These are phyloP conservation scores for Zymoseptoria ardabiliae DNA, from an alignment of 2,329 filamentous ascomycete species.

Conservation along the genomic window DNA sequence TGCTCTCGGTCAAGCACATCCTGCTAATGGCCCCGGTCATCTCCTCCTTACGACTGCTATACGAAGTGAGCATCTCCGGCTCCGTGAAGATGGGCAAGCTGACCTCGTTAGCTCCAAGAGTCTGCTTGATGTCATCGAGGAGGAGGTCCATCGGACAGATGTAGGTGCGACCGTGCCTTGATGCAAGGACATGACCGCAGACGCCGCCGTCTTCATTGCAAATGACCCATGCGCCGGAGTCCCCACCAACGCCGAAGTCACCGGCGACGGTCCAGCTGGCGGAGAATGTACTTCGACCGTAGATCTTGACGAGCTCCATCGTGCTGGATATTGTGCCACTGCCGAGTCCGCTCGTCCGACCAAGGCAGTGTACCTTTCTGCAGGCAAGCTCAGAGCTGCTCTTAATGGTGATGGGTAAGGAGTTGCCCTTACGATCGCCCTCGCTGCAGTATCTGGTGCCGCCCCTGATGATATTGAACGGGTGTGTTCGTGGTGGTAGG, in stretches of 20 bases:
- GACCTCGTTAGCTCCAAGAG: constrained; percentile 63
- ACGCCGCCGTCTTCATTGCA: constrained; percentile 70
- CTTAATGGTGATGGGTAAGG: constrained; percentile 44
- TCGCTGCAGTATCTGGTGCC: constrained; percentile 33
- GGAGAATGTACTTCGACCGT: constrained; percentile 72
- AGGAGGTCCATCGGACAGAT: constrained; percentile 93
- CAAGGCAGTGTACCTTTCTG: constrained; percentile 77
- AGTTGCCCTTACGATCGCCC: constrained; percentile 29
- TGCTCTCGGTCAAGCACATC: constrained; percentile 13
- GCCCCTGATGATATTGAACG: constrained; percentile 62
- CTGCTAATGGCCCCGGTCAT: constrained; percentile 16
- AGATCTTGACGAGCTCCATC: constrained; percentile 79
- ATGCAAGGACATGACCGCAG: constrained; percentile 82
- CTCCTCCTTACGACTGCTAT: constrained; percentile 7
- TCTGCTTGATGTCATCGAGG: constrained; percentile 75
- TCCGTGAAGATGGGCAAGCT: constrained; percentile 56
- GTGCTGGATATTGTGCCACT: constrained; percentile 69
- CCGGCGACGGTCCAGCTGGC: constrained; percentile 60
- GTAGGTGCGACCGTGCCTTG: constrained; percentile 69
- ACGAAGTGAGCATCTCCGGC: constrained; percentile 1
- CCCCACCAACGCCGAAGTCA: constrained; percentile 65
- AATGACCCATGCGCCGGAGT: constrained; percentile 89
- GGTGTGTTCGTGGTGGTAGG: constrained; percentile 60
- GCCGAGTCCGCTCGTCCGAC: constrained; percentile 77
- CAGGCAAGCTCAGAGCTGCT: constrained; percentile 60